Evolutionary conservation across 305 asterid species (phyloP), one percentile per base, ranked within the genome.

Genomic region (Plantago lanceolata): DNA sequence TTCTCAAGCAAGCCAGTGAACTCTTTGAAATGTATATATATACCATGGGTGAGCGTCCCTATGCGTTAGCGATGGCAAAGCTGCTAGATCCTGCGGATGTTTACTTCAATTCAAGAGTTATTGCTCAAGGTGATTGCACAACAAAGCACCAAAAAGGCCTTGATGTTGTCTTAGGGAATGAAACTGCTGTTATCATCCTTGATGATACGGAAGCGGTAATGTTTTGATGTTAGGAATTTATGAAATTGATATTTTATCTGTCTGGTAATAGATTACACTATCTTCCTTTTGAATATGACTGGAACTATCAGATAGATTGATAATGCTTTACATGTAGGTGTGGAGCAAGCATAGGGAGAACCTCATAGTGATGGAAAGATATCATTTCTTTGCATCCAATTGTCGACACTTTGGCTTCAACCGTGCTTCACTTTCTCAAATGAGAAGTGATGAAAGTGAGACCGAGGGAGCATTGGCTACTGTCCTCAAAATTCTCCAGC

Each of bases 21-120:
- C 58, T 89, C 73, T 93, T 89, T 37, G 99, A 89, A 68, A 84
- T 93, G 97, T 89, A 81, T 65, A 89, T 93, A 71, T 89, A 93
- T 71, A 93, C 99, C 12, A 89, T 89, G 97, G 97, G 97, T 2
- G 95, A 87, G 64, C 95, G 97, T 49, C 82, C 84, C 16, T 92
- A 89, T 80, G 98, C 97, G 9, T 54, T 87, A 69, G 83, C 80
- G 75, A 89, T 92, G 98, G 97, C 95, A 55, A 68, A 20, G 6
- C 78, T 89, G 60, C 96, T 93, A 19, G 99, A 93, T 64, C 97
- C 96, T 58, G 73, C 68, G 65, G 81, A 69, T 67, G 67, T 78
- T 33, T 89, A 89, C 76, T 93, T 93, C 67, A 67, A 76, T 66
- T 87, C 97, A 51, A 85, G 81, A 80, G 81, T 93, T 65, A 89